A percentile compares a stretch with the other conserved stretches of the same genome.
These are phyloP conservation scores for Eimeria mitis DNA, from an alignment of 169 alveolate species.

Conservation along the genomic window DNA sequence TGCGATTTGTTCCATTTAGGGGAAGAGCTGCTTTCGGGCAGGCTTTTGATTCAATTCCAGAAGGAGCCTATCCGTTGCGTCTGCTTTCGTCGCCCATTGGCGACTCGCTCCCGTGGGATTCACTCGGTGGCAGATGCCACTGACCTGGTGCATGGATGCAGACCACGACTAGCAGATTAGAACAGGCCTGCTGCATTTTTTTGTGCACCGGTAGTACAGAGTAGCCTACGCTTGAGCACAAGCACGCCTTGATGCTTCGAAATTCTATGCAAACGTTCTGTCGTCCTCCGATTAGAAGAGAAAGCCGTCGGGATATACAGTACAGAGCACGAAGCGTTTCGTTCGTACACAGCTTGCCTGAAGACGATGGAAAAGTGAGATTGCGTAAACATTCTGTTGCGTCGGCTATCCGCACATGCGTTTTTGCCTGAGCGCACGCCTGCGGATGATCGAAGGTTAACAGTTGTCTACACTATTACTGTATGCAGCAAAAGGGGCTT, in stretches of 20 bases:
- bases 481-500: too few relatives aligned
- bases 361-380: not conserved
- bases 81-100: not conserved
- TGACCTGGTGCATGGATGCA: not conserved
- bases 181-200: not conserved
- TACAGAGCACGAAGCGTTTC: not conserved
- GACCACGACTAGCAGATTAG: not conserved
- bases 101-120: not conserved
- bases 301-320: not conserved
- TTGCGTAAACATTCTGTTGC: not conserved
- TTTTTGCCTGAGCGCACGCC: too few relatives aligned
- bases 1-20: not conserved
- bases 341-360: not conserved
- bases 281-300: not conserved
- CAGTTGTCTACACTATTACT: too few relatives aligned
- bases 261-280: not conserved
- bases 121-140: not conserved
- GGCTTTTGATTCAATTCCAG: not conserved
- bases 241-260: not conserved
- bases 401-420: too few relatives aligned
- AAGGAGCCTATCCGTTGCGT: not conserved
- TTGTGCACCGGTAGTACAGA: not conserved
- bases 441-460: too few relatives aligned
- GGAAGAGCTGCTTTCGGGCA: not conserved
- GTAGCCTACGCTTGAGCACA: not conserved